phyloP scores from a whole-genome alignment of 225 moss, liverwort and hornwort species.

The Ulota crispa region DNA sequence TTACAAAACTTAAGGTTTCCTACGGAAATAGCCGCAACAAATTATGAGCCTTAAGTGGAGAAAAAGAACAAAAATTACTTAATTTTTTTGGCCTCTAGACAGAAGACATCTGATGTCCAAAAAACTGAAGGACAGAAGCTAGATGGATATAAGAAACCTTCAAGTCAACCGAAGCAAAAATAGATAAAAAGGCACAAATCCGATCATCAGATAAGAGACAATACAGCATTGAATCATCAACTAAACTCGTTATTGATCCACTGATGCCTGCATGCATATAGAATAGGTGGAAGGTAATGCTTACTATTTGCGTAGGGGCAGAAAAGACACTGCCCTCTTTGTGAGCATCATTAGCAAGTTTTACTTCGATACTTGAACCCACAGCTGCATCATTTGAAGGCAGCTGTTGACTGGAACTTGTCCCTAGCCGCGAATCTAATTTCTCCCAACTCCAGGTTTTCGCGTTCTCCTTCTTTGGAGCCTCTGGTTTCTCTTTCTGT shows the following conservation, averaged over 20 bases:
- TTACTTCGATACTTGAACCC: constrained; percentile 20
- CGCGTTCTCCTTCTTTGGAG: constrained; percentile 35
- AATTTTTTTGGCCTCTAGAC: not conserved
- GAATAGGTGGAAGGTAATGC: not conserved
- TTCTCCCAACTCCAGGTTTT: constrained; percentile 50
- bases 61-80: not conserved
- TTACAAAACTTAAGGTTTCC: not conserved
- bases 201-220: not conserved
- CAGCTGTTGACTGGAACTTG: constrained; percentile 27
- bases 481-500: constrained; percentile 59
- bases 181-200: not conserved
- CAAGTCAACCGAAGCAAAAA: constrained; percentile 1
- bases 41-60: not conserved
- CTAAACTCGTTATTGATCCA: not conserved
- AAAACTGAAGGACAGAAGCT: not conserved
- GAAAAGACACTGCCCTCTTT: constrained; percentile 24
- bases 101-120: constrained; percentile 1
- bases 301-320: constrained; percentile 33
- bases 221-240: constrained; percentile 10
- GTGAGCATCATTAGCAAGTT: constrained; percentile 17
- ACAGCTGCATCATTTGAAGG: constrained; percentile 22
- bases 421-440: constrained; percentile 38
- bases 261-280: constrained; percentile 6
- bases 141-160: constrained; percentile 8
- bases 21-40: constrained; percentile 14